Conservation (phyloP, 2,329 filamentous ascomycete species). For the Ramularia endophylla region DNA sequence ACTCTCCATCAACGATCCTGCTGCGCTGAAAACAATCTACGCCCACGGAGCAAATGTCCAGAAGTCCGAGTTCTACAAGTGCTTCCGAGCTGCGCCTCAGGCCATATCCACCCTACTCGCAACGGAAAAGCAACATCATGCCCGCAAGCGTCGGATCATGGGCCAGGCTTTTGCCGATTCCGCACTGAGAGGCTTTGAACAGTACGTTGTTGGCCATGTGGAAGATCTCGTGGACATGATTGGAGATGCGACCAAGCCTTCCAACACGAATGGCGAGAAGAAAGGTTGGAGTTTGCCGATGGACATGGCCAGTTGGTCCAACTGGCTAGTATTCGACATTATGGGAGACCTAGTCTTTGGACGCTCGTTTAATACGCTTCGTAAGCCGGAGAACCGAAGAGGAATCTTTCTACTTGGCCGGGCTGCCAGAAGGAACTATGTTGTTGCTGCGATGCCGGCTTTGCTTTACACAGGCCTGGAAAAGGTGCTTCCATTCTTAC, state of each 20-base stretch:
- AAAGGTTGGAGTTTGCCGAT: slow-evolving; percentile 18
- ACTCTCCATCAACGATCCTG: slow-evolving; percentile 23
- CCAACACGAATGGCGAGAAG: slow-evolving; percentile 11
- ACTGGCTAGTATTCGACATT: slow-evolving; percentile 46
- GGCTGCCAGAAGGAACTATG: slow-evolving; percentile 41
- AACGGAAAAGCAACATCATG: slow-evolving; percentile 41
- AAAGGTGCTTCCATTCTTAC: slow-evolving; percentile 19
- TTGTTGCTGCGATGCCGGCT: slow-evolving; percentile 31
- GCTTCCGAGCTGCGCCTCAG: slow-evolving; percentile 38
- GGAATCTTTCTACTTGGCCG: slow-evolving; percentile 39
- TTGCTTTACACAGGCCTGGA: slow-evolving; percentile 20
- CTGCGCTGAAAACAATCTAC: slow-evolving; percentile 44
- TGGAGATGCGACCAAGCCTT: slow-evolving; percentile 13
- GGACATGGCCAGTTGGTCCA: slow-evolving; percentile 22
- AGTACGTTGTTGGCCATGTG: slow-evolving; percentile 21
- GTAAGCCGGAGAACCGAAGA: slow-evolving; percentile 28
- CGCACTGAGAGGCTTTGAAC: slow-evolving; percentile 20
- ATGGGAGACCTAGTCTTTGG: slow-evolving; percentile 46
- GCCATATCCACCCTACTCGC: slow-evolving; percentile 40
- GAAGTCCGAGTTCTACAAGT: slow-evolving; percentile 44
- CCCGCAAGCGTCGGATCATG: slow-evolving; percentile 41
- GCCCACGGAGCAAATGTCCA: slow-evolving; percentile 43
- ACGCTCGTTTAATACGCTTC: slow-evolving; percentile 24
- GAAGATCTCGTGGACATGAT: slow-evolving; percentile 13
- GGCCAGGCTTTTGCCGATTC: slow-evolving; percentile 40